Percentiles rank a stretch among this genome's conserved stretches.
phyloP scores from a whole-genome alignment of 148 eudicot genomes.

The Camellia japonica region DNA sequence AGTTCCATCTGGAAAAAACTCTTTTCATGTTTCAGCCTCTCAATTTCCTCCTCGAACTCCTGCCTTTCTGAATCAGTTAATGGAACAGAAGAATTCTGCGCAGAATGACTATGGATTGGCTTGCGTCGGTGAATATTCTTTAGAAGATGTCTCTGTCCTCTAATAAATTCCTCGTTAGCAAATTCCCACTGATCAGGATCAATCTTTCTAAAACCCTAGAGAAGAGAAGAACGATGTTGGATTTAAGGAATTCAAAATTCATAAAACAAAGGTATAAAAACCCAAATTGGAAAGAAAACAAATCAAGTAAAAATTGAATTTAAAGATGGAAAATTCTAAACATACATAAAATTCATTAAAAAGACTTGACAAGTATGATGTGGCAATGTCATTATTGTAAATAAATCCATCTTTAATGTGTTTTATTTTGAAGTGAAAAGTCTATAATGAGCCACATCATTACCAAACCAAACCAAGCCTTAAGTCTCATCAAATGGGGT shows the following conservation, averaged over 20 bases:
- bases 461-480: too few relatives aligned
- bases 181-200: constrained; percentile 65
- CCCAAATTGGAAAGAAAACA: not conserved
- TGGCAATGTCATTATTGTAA: too few relatives aligned
- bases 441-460: too few relatives aligned
- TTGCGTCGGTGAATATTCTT: constrained; percentile 48
- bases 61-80: constrained; percentile 34
- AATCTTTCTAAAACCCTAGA: constrained; percentile 47
- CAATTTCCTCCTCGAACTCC: constrained; percentile 32
- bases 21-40: constrained; percentile 33
- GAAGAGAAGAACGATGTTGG: not conserved
- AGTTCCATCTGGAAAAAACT: constrained; percentile 27
- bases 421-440: too few relatives aligned
- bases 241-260: not conserved
- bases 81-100: constrained; percentile 18
- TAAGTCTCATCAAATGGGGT: too few relatives aligned
- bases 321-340: too few relatives aligned
- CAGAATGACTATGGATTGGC: constrained; percentile 53
- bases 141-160: constrained; percentile 45
- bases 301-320: not conserved
- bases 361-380: too few relatives aligned
- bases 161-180: constrained; percentile 50
- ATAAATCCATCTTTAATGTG: too few relatives aligned
- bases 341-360: too few relatives aligned
- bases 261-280: not conserved